Evolutionary conservation across 495 filamentous ascomycete species (phyloP).

Genomic region (Aspergillus funiculosus): DNA sequence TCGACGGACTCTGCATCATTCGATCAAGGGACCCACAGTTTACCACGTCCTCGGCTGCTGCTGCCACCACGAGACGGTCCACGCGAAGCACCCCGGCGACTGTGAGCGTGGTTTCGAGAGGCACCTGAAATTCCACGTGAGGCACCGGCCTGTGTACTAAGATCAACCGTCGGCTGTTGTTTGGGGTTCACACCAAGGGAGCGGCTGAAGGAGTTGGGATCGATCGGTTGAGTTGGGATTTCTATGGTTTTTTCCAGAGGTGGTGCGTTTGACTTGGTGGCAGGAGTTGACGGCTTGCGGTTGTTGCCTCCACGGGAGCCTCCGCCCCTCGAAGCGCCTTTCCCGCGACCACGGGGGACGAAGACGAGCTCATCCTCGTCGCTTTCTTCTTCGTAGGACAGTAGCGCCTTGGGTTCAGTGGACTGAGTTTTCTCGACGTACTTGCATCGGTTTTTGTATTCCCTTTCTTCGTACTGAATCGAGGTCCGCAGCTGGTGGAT

Average conservation of each 20-base stretch:
- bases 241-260: slow-evolving; percentile 31
- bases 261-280: slow-evolving; percentile 25
- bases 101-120: slow-evolving; percentile 30
- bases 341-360: slow-evolving; percentile 45
- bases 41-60: slow-evolving; percentile 41
- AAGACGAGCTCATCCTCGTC: slow-evolving; percentile 58
- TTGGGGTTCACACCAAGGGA: slow-evolving; percentile 27
- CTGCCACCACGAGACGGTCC: slow-evolving; percentile 27
- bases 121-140: slow-evolving; percentile 35
- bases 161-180: slow-evolving; percentile 31
- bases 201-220: slow-evolving; percentile 52
- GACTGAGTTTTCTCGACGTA: slow-evolving; percentile 43
- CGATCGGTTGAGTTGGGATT: slow-evolving; percentile 48
- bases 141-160: slow-evolving; percentile 34
- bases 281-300: slow-evolving; percentile 18
- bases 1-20: slow-evolving; percentile 20
- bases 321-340: slow-evolving; percentile 34
- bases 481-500: slow-evolving; percentile 55
- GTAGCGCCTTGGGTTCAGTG: slow-evolving; percentile 37
- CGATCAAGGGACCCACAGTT: slow-evolving; percentile 51
- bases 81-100: slow-evolving; percentile 32
- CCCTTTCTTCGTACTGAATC: slow-evolving; percentile 54
- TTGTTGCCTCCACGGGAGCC: slow-evolving; percentile 32
- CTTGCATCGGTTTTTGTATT: slow-evolving; percentile 51
- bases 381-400: slow-evolving; percentile 46